Conservation (phyloP, 2,329 filamentous ascomycete species). For the Dactylellina leptospora region DNA sequence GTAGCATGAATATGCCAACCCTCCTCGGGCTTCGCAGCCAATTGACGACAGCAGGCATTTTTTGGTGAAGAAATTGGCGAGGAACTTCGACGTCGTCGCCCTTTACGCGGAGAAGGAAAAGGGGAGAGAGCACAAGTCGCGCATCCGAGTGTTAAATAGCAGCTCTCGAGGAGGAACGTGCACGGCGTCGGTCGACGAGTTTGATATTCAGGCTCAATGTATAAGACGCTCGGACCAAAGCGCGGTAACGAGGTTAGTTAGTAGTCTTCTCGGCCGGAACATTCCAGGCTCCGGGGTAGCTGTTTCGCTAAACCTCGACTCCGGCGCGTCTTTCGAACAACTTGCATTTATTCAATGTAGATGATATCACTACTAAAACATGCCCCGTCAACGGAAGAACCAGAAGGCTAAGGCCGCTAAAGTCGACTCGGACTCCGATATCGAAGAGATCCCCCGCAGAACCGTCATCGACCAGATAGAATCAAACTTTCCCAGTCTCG, state of each 20-base stretch:
- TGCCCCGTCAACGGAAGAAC: slow-evolving; percentile 50
- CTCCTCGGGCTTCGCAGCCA: slow-evolving; percentile 21
- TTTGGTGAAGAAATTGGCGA: too few species aligned
- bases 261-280: not conserved
- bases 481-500: slow-evolving; percentile 62
- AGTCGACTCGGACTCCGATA: slow-evolving; percentile 58
- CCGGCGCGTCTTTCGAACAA: not conserved
- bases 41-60: slow-evolving; percentile 30
- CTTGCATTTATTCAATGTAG: not conserved
- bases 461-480: slow-evolving; percentile 79
- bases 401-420: slow-evolving; percentile 60
- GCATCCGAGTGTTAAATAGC: slow-evolving; percentile 6
- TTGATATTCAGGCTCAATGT: slow-evolving; percentile 33
- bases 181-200: not conserved
- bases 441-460: slow-evolving; percentile 63
- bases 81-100: too few species aligned
- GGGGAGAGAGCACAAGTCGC: slow-evolving; percentile 7
- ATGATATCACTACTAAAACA: not conserved
- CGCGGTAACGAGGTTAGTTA: too few species aligned
- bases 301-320: not conserved
- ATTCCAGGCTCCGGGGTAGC: slow-evolving; percentile 37
- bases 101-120: not conserved
- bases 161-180: slow-evolving; percentile 11
- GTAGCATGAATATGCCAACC: slow-evolving; percentile 57
- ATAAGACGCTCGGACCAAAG: slow-evolving; percentile 32